Base-by-base conservation (phyloP, 2,329 filamentous ascomycete genomes). In the Fusarium sterilihyphosum region DNA sequence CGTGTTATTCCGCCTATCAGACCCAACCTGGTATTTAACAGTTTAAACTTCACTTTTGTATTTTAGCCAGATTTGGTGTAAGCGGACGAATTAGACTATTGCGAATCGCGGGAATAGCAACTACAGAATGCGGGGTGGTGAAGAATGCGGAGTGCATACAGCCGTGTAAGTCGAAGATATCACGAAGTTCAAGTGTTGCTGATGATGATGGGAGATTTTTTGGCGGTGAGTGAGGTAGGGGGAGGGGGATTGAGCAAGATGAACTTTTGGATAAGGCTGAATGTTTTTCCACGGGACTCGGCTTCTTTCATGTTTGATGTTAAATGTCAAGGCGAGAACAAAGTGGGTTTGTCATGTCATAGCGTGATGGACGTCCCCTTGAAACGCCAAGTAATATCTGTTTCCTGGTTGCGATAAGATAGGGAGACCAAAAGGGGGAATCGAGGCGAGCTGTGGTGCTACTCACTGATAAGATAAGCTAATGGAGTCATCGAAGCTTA, bases 61-160 rank as follows among this genome's bases (percentile, higher is more conserved):
- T 31, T 47, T 68, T 62, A 62, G 47, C 65, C 65, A 68, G 54
- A 68, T 68, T 40, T 20, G 43, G 40, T 44, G 43, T 44, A 68
- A 68, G 65, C 64, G 64, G 64, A 10, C 64, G 64, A 68, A 68
- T 68, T 54, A 33, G n/a, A 68, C 33, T 37, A 53, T 26, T 8
- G 50, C 18, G 38, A 61, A n/a, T 29, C 8, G 9, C 50, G 41
- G 41, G 14, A 50, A 37, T 50, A 33, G 18, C 2, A n/a, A 29
- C 8, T 18, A 33, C 6, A 44, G 26, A 60, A 60, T 52, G 57
- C 33, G 57, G 57, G 57, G 57, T 33, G 24, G 20, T 24, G 24
- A 20, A 20, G 18, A 52, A 38, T 52, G 43, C 33, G 57, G 57
- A 60, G 57, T 60, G 57, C 43, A 60, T 59, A 35, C 17, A 33